Evolutionary conservation across 768 basidiomycete genomes (phyloP).

Genomic region (Chalciporus piperatus): DNA sequence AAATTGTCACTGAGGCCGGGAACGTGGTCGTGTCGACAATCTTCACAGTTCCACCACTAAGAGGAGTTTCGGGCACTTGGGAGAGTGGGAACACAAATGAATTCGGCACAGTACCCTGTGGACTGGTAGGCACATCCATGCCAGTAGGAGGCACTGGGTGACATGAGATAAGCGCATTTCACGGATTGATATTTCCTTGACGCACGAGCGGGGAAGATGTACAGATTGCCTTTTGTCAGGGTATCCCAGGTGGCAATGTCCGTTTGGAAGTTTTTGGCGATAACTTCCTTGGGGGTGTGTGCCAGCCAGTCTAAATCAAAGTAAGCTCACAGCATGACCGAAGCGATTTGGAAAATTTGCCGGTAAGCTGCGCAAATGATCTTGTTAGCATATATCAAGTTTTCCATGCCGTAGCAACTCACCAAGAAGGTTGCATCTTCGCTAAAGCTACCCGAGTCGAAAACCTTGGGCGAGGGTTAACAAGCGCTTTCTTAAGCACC

Average conservation of each 20-base stretch:
- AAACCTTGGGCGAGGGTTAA: slow-evolving; percentile 18
- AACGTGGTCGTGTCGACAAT: slow-evolving; percentile 56
- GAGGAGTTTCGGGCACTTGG: slow-evolving; percentile 38
- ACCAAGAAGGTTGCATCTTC: slow-evolving; percentile 52
- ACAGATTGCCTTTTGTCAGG: slow-evolving; percentile 50
- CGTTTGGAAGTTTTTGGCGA: slow-evolving; percentile 60
- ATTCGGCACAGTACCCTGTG: slow-evolving; percentile 39
- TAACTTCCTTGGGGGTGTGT: slow-evolving; percentile 50
- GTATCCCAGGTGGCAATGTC: slow-evolving; percentile 45
- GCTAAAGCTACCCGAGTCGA: slow-evolving; percentile 40
- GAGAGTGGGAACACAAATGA: slow-evolving; percentile 53
- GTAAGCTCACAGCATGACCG: not conserved
- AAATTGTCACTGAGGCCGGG: slow-evolving; percentile 45
- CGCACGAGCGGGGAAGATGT: slow-evolving; percentile 44
- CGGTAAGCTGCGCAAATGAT: slow-evolving; percentile 6
- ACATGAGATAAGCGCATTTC: too few species aligned
- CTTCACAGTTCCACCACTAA: slow-evolving; percentile 54
- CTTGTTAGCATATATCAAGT: not conserved
- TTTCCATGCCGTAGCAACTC: not conserved
- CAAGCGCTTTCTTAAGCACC: not conserved
- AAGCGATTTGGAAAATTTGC: slow-evolving; percentile 21
- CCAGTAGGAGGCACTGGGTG: slow-evolving; percentile 35
- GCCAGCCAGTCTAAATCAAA: slow-evolving; percentile 50
- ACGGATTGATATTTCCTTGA: not conserved
- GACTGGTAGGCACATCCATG: slow-evolving; percentile 30